phyloP scores from a whole-genome alignment of 345 rosid species.

The Murraya paniculata region DNA sequence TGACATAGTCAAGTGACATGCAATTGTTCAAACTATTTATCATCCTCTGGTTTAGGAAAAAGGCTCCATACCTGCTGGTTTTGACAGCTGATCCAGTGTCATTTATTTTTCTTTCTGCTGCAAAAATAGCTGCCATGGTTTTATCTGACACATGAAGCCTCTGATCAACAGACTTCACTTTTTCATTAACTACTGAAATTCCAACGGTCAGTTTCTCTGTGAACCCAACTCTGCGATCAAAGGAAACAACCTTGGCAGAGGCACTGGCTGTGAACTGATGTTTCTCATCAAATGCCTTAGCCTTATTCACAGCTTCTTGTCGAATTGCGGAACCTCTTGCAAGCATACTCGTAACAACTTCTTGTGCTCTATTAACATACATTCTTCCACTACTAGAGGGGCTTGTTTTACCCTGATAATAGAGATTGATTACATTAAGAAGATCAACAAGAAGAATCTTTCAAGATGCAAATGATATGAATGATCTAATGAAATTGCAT shows the following conservation, averaged over 20 bases:
- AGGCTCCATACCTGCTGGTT: slow-evolving; percentile 71
- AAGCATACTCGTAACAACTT: slow-evolving; percentile 68
- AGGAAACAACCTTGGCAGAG: slow-evolving; percentile 80
- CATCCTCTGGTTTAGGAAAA: neutral
- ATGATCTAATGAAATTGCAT: neutral
- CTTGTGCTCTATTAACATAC: slow-evolving; percentile 83
- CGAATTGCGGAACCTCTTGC: slow-evolving; percentile 86
- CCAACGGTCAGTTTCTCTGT: slow-evolving; percentile 84
- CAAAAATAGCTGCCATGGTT: slow-evolving; percentile 97
- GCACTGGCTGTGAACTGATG: slow-evolving; percentile 83
- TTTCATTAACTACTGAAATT: slow-evolving; percentile 84
- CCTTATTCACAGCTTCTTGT: slow-evolving; percentile 93
- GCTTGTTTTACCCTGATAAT: slow-evolving; percentile 48
- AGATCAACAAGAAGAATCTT: neutral
- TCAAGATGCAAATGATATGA: neutral
- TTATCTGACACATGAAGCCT: slow-evolving; percentile 90
- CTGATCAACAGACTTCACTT: slow-evolving; percentile 93
- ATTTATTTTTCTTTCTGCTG: slow-evolving; percentile 90
- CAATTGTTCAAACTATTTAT: neutral
- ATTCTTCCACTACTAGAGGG: slow-evolving; percentile 55
- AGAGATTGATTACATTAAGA: slow-evolving; percentile 5
- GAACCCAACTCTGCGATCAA: slow-evolving; percentile 78
- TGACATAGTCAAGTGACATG: neutral
- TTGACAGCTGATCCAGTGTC: slow-evolving; percentile 95
- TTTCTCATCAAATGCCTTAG: slow-evolving; percentile 89